Conservation (phyloP, 345 rosid genomes). For the Triadica sebifera region DNA sequence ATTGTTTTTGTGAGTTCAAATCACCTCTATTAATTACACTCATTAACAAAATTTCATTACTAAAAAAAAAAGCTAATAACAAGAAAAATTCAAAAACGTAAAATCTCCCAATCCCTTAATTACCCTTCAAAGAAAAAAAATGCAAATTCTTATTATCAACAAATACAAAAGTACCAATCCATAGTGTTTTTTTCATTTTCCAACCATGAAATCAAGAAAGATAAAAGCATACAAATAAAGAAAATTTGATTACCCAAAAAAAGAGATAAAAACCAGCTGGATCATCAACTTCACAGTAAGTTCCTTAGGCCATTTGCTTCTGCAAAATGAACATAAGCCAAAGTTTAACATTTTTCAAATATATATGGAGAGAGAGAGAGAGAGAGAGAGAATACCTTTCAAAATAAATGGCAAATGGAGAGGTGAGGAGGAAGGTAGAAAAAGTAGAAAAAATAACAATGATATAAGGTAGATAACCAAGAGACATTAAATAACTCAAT, state of each 20-base stretch:
- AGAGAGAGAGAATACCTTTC: slow-evolving; percentile 49
- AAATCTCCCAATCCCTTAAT: too few species aligned
- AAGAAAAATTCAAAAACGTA: too few species aligned
- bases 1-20: too few species aligned
- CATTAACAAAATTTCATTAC: too few species aligned
- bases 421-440: slow-evolving; percentile 68
- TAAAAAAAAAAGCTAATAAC: too few species aligned
- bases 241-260: slow-evolving; percentile 58
- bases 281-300: slow-evolving; percentile 47
- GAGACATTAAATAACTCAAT: slow-evolving; percentile 73
- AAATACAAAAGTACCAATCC: too few species aligned
- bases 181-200: neutral
- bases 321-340: slow-evolving; percentile 22
- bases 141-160: too few species aligned
- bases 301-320: slow-evolving; percentile 73
- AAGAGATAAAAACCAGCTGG: slow-evolving; percentile 68
- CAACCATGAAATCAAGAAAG: neutral
- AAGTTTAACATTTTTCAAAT: neutral
- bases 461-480: slow-evolving; percentile 61
- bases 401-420: slow-evolving; percentile 64
- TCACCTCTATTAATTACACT: too few species aligned
- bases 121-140: too few species aligned
- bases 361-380: neutral
- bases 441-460: slow-evolving; percentile 63
- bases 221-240: neutral